Evolutionary conservation across 1,284 basidiomycete species (phyloP).

Genomic region (Pseudozyma flocculosa): DNA sequence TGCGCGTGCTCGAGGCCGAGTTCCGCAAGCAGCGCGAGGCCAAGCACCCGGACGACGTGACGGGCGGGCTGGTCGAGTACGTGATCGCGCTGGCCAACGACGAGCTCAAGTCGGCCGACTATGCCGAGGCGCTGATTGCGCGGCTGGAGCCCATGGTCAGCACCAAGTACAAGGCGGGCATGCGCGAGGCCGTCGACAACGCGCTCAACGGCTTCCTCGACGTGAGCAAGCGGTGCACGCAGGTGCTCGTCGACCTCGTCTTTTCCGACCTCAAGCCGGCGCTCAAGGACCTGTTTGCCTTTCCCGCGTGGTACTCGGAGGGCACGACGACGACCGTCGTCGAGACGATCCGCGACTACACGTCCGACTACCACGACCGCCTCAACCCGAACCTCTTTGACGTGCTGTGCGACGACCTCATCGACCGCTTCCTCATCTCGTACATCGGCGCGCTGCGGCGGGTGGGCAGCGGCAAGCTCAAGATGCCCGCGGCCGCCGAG

Average conservation of each 20-base stretch:
- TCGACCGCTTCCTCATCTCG: constrained; percentile 84
- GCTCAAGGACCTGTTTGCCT: constrained; percentile 77
- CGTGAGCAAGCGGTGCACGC: constrained; percentile 93
- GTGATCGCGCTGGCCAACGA: constrained; percentile 98
- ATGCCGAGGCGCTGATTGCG: constrained; percentile 78
- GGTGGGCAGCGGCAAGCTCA: constrained; percentile 71
- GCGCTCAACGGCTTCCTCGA: constrained; percentile 98
- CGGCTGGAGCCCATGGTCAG: constrained; percentile 88
- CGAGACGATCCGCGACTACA: constrained; percentile 95
- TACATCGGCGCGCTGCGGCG: constrained; percentile 87
- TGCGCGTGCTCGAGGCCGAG: constrained; percentile 78
- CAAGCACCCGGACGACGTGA: constrained; percentile 77
- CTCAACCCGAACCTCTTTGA: constrained; percentile 90
- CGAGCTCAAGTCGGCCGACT: constrained; percentile 94
- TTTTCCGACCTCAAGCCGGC: constrained; percentile 93
- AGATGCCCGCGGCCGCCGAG: constrained; percentile 79
- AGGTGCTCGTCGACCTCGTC: constrained; percentile 88
- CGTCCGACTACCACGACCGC: constrained; percentile 84
- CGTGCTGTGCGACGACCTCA: constrained; percentile 85
- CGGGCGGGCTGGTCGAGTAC: constrained; percentile 89
- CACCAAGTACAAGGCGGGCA: constrained; percentile 81
- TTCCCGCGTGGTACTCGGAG: constrained; percentile 64
- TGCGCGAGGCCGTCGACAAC: constrained; percentile 84
- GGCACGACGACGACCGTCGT: constrained; percentile 81
- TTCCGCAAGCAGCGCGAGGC: constrained; percentile 79